Evolutionary conservation across 2,329 filamentous ascomycete species (phyloP), one percentile per base, ranked within the genome.

Genomic region (Fusarium gaditjirri): DNA sequence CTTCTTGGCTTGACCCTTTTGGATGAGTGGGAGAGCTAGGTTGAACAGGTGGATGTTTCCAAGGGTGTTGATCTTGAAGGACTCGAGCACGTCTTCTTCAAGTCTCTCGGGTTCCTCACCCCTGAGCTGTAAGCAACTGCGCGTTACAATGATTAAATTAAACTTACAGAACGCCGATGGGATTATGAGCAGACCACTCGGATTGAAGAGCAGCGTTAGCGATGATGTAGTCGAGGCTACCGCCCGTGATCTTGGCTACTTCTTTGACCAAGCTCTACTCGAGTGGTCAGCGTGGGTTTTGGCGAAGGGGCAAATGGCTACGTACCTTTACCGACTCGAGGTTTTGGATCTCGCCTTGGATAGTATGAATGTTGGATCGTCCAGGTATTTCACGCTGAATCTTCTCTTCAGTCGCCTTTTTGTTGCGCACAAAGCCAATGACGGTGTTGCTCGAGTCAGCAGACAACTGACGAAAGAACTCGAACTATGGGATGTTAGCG

Each of bases 21-120:
- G 78, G 36, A 91, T 78, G 0, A 90, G 81, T 0, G 89, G 88
- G 2, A 87, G 49, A 74, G 88, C 89, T 3, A 84, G 71, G 70
- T 87, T 86, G 77, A 87, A 84, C 1, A 88, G 81, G 67, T 89
- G 83, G 60, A 90, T 79, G 54, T 86, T 84, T 44, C 83, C 87
- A 13, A 88, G 43, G 11, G 87, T 84, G 64, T 91, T 91, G 70
- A 81, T 80, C 5, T 84, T 76, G 69, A 86, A 84, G 4, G 57
- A 57, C 2, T 46, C 11, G 1, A 73, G 19, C 4, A 76, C 25
- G 3, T 75, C 75, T 8, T 76, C 33, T 7, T 74, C 73, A 1
- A 76, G 53, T 17, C 23, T 49, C 29, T 61, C 44, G 0, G 71
- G 65, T 1, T 75, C 65, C 8, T 65, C 46, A 10, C 73, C 73